Base-by-base conservation (phyloP, 2,329 filamentous ascomycete species). In the Sarocladium kiliense region DNA sequence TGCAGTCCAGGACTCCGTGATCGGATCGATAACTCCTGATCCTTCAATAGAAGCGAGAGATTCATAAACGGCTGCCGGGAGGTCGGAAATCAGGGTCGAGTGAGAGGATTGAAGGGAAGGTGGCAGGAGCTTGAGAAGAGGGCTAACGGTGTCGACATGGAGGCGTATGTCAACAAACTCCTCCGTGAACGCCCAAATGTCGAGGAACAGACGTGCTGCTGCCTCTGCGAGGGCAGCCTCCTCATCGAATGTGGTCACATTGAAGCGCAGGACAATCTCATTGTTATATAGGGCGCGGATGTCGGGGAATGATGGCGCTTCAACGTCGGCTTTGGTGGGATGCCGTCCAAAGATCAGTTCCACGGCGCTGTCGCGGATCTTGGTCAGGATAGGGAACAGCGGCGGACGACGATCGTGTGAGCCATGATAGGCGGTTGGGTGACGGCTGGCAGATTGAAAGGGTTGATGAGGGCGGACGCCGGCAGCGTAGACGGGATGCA, bases 231-330 rank as follows among this genome's bases (percentile, higher is more conserved):
- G 75, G 1, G 86, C 86, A 32, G 74, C 71, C 57, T 89, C 86
- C 65, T 96, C 89, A 19, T 84, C 78, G 2, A 77, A 70, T 25
- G 81, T 85, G 58, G 80, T 85, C 55, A 97, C 75, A 64, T 88
- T 90, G 78, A 97, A 97, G 37, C 94, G 86, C 59, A 97, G 74
- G 16, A 99, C 91, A n/a, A 96, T 79, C 69, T 97, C 86, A 59
- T 87, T 82, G 58, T 84, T 83, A 68, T 96, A 96, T 59, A 74
- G 73, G 26, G 66, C 72, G 26, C 74, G 68, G 26, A 74, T 59
- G 47, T 63, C 68, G 56, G 61, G 67, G 59, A 63, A 60, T 53
- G 64, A 58, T 55, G 64, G 32, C 27, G 62, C 58, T n/a, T 57
- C 56, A 27, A 58, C 51, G 58, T 61, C 55, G 41, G 62, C 58